Percentiles rank a stretch among this genome's conserved stretches.
Conservation (phyloP, 345 rosid species). For the Arabis alpina region DNA sequence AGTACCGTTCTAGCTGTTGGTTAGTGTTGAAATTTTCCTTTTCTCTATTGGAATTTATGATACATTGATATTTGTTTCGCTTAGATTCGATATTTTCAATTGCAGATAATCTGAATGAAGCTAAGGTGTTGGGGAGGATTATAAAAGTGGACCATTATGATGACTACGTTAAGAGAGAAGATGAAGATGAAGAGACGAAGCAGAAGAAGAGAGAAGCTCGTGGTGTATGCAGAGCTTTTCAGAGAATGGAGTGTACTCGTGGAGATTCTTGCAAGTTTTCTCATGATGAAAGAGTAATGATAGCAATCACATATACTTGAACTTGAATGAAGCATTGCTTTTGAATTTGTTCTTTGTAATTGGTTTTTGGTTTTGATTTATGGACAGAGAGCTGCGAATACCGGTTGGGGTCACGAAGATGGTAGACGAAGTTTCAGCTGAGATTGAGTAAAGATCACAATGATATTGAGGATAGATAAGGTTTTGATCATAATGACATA, state of each 20-base stretch:
- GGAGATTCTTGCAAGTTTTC: conserved; percentile 80
- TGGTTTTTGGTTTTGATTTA: conserved; percentile 25
- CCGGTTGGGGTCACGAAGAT: conserved; percentile 63
- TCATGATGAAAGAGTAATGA: conserved; percentile 67
- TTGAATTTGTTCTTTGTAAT: not conserved
- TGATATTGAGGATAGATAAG: conserved; percentile 3
- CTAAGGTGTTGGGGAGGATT: conserved; percentile 64
- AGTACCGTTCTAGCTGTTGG: conserved; percentile 86
- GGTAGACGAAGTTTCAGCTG: conserved; percentile 58
- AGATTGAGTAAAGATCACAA: conserved; percentile 48
- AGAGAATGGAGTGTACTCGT: conserved; percentile 75
- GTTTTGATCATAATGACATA: not conserved
- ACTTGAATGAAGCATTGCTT: not conserved
- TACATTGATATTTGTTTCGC: not conserved
- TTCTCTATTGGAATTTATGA: not conserved
- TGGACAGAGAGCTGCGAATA: conserved; percentile 67
- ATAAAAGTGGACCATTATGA: conserved; percentile 53
- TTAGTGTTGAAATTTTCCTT: conserved; percentile 40
- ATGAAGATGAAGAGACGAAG: conserved; percentile 70
- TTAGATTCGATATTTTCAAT: not conserved
- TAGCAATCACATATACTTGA: not conserved
- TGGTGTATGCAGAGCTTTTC: conserved; percentile 82
- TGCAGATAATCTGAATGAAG: conserved; percentile 78
- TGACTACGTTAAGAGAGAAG: conserved; percentile 73
- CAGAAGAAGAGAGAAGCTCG: conserved; percentile 71